phyloP scores from a whole-genome alignment of 495 filamentous ascomycete genomes.

The Chaetomium cochliodes region DNA sequence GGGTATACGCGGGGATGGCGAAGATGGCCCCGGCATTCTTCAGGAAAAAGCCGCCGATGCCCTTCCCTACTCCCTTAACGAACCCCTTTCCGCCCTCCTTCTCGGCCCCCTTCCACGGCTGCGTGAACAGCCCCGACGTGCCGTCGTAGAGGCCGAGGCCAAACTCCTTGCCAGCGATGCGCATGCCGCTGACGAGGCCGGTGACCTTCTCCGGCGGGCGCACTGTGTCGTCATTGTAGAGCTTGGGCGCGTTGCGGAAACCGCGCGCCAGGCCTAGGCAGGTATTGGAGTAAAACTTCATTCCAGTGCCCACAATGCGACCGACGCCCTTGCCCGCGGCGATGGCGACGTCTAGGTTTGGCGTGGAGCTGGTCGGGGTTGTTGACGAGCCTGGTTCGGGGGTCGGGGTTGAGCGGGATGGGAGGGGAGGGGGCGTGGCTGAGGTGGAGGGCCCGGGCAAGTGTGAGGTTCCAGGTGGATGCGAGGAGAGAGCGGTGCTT shows the following conservation, averaged over 20 bases:
- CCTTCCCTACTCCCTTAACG: slow-evolving; percentile 73
- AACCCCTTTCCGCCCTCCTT: slow-evolving; percentile 69
- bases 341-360: slow-evolving; percentile 55
- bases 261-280: slow-evolving; percentile 75
- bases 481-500: slow-evolving; percentile 15
- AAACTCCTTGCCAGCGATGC: slow-evolving; percentile 65
- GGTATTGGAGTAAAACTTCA: slow-evolving; percentile 78
- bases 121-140: slow-evolving; percentile 68
- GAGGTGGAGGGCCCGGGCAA: neutral
- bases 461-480: neutral
- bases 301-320: slow-evolving; percentile 66
- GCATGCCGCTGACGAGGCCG: slow-evolving; percentile 63
- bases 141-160: slow-evolving; percentile 67
- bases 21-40: slow-evolving; percentile 69
- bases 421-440: neutral
- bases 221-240: slow-evolving; percentile 77
- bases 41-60: slow-evolving; percentile 65
- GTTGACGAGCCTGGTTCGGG: neutral
- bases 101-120: slow-evolving; percentile 63
- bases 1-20: slow-evolving; percentile 68
- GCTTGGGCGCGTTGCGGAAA: slow-evolving; percentile 78
- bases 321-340: slow-evolving; percentile 61
- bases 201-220: slow-evolving; percentile 67
- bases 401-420: slow-evolving; percentile 17
- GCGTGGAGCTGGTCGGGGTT: slow-evolving; percentile 19